Conservation (phyloP, 768 basidiomycete genomes). For the Agaricus subrufescens region DNA sequence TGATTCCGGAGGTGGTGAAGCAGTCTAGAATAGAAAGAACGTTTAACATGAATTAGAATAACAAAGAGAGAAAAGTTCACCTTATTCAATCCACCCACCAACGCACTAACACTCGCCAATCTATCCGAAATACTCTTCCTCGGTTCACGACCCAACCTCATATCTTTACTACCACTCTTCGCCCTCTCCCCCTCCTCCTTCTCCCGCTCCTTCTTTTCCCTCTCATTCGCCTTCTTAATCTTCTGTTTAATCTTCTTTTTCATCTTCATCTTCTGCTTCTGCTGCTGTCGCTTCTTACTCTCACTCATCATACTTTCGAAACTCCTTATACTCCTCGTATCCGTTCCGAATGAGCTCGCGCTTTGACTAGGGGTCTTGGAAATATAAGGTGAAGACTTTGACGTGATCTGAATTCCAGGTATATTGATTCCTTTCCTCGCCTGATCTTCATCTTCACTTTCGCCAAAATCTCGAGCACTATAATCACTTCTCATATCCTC, state of each 20-base stretch:
- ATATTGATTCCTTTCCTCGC: slow-evolving; percentile 30
- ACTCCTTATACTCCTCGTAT: slow-evolving; percentile 75
- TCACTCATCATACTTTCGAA: slow-evolving; percentile 83
- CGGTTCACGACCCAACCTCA: slow-evolving; percentile 13
- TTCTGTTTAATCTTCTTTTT: slow-evolving; percentile 13
- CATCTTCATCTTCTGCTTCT: slow-evolving; percentile 17
- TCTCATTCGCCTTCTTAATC: slow-evolving; percentile 14
- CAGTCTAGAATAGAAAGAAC: slow-evolving; percentile 5
- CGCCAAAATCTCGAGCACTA: slow-evolving; percentile 23
- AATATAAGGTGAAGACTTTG: background rate
- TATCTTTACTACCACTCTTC: slow-evolving; percentile 12
- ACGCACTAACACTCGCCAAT: slow-evolving; percentile 71
- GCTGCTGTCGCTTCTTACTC: slow-evolving; percentile 18
- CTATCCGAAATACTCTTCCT: slow-evolving; percentile 80
- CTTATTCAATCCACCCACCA: slow-evolving; percentile 36
- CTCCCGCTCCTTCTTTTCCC: slow-evolving; percentile 17
- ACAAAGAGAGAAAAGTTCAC: slow-evolving; percentile 16
- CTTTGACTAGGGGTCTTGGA: background rate
- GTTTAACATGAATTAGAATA: slow-evolving; percentile 5
- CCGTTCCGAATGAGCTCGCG: slow-evolving; percentile 33
- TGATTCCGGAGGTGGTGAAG: slow-evolving; percentile 28
- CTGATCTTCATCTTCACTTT: slow-evolving; percentile 29
- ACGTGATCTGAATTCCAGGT: slow-evolving; percentile 5
- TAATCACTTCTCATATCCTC: slow-evolving; percentile 36
- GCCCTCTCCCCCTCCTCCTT: slow-evolving; percentile 14